Conservation (phyloP, 768 basidiomycete species). For the Lactarius hatsudake region DNA sequence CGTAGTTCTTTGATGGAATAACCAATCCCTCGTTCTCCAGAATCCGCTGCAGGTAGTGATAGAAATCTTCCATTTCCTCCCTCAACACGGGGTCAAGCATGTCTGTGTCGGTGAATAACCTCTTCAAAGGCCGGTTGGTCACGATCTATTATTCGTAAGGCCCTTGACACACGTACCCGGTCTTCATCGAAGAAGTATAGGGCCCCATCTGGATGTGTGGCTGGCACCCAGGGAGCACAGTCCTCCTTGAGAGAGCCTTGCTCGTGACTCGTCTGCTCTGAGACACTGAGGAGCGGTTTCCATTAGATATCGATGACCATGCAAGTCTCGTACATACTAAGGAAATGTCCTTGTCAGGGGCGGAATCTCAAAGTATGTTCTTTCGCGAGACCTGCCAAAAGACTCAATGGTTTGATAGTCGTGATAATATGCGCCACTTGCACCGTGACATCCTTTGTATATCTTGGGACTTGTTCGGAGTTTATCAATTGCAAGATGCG, state of each 20-base stretch:
- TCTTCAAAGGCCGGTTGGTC: constrained; percentile 33
- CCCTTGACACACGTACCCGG: constrained; percentile 15
- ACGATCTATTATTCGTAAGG: not conserved
- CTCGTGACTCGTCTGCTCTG: not conserved
- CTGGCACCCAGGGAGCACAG: not conserved
- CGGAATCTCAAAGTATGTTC: not conserved
- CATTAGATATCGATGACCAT: not conserved
- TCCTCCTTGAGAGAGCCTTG: not conserved
- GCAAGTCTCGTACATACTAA: not conserved
- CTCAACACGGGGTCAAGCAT: constrained; percentile 40
- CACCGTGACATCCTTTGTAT: not conserved
- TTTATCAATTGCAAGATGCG: not conserved
- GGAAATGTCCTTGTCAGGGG: not conserved
- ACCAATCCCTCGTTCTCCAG: constrained; percentile 10
- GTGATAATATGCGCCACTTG: not conserved
- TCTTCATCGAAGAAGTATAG: not conserved
- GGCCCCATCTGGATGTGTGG: not conserved
- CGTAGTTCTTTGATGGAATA: not conserved
- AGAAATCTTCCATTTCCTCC: constrained; percentile 35
- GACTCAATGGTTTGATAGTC: not conserved
- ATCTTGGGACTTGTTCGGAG: not conserved
- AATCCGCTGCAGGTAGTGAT: not conserved
- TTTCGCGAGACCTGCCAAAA: not conserved
- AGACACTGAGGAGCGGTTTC: not conserved
- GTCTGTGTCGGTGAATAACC: constrained; percentile 52